Conservation (phyloP, 179 eudicot genomes). For the Camellia oleifera region DNA sequence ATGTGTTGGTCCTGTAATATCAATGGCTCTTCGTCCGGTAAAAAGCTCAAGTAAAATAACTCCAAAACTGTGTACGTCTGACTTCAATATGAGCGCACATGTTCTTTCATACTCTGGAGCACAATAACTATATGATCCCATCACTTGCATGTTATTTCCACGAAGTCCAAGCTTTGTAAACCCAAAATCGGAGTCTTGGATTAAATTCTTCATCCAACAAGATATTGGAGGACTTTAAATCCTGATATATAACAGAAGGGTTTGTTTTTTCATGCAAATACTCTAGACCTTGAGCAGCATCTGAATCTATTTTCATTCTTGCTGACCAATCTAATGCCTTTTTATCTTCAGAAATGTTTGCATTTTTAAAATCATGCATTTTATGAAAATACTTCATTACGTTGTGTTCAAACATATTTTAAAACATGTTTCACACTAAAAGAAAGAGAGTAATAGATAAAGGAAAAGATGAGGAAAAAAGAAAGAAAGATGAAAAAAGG, state of each 20-base stretch:
- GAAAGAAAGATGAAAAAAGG: background rate
- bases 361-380: background rate
- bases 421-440: background rate
- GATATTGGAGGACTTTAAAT: slow-evolving; percentile 31
- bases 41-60: slow-evolving; percentile 43
- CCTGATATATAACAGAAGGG: slow-evolving; percentile 31
- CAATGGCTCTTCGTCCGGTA: slow-evolving; percentile 42
- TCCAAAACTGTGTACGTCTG: slow-evolving; percentile 47
- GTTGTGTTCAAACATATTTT: background rate
- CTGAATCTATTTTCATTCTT: slow-evolving; percentile 40
- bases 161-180: slow-evolving; percentile 31
- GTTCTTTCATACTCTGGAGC: slow-evolving; percentile 39
- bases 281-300: slow-evolving; percentile 38
- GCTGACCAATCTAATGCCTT: slow-evolving; percentile 33
- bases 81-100: slow-evolving; percentile 37
- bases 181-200: slow-evolving; percentile 39
- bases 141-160: slow-evolving; percentile 22
- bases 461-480: background rate
- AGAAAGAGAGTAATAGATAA: background rate
- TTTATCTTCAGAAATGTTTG: slow-evolving; percentile 18
- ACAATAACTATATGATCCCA: slow-evolving; percentile 41
- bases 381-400: background rate
- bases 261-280: slow-evolving; percentile 37
- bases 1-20: slow-evolving; percentile 26
- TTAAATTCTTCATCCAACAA: slow-evolving; percentile 29